phyloP scores from a whole-genome alignment of 176 grass and related monocot genomes.

The Juncus inflexus region DNA sequence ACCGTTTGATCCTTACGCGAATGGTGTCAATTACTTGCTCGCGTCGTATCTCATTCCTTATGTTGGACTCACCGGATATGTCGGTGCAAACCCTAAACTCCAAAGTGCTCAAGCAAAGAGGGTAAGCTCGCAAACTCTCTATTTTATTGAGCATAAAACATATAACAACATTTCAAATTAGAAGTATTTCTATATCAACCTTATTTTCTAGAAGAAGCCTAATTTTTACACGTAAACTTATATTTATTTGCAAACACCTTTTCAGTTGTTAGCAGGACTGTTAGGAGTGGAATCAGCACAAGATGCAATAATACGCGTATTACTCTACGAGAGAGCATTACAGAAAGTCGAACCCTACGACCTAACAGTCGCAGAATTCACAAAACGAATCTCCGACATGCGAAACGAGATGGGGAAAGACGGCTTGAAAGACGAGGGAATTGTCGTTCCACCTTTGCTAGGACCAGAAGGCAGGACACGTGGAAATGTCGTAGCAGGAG shows the following conservation, averaged over 20 bases:
- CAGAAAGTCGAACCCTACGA: constrained; percentile 38
- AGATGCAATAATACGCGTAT: constrained; percentile 72
- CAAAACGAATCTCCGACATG: constrained; percentile 53
- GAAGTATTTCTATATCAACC: too few species aligned
- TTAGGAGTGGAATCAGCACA: constrained; percentile 81
- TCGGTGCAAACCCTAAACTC: constrained; percentile 77
- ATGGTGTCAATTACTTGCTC: constrained; percentile 73
- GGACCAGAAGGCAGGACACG: constrained; percentile 52
- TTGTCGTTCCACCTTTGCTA: constrained; percentile 34
- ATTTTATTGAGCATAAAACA: too few species aligned
- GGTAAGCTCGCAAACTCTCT: too few species aligned
- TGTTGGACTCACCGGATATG: constrained; percentile 88
- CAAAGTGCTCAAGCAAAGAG: constrained; percentile 54
- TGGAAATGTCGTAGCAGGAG: constrained; percentile 78
- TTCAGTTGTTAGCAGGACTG: constrained; percentile 73
- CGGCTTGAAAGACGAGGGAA: constrained; percentile 75
- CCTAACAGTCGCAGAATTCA: constrained; percentile 69
- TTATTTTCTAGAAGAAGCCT: too few species aligned
- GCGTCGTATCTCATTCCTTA: constrained; percentile 87
- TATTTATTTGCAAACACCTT: too few species aligned
- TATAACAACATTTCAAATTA: too few species aligned
- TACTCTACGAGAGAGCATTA: constrained; percentile 57
- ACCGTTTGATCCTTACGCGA: constrained; percentile 84
- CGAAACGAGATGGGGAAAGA: constrained; percentile 52
- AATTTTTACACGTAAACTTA: too few species aligned